A percentile compares a stretch with the other conserved stretches of the same genome.
phyloP scores from a whole-genome alignment of 768 basidiomycete species.

The Gymnopilus dilepis region DNA sequence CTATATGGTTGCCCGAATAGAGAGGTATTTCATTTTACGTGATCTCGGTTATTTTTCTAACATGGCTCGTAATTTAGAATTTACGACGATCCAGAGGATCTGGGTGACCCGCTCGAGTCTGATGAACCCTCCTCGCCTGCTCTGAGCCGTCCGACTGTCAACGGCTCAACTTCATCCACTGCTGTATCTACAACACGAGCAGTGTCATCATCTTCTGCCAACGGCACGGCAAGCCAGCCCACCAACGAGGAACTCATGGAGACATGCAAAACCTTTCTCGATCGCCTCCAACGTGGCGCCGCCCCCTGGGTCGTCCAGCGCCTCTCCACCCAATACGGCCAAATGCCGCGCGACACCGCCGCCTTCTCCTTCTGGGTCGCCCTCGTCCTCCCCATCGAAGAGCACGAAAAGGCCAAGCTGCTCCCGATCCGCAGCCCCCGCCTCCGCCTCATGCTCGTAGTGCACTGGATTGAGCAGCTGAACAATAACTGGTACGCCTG shows the following conservation, averaged over 20 bases:
- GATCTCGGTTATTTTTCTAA: constrained; percentile 18
- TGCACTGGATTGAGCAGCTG: constrained; percentile 89
- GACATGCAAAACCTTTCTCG: constrained; percentile 49
- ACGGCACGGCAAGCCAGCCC: constrained; percentile 26
- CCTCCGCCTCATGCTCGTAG: constrained; percentile 82
- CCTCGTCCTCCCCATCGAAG: constrained; percentile 88
- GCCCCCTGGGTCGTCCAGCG: constrained; percentile 95
- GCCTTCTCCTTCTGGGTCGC: constrained; percentile 92
- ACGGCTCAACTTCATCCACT: constrained; percentile 15
- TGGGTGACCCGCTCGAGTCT: constrained; percentile 33
- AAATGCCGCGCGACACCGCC: constrained; percentile 73
- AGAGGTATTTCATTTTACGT: constrained; percentile 45
- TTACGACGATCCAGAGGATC: constrained; percentile 42
- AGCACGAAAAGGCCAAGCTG: constrained; percentile 86
- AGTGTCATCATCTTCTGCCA: constrained; percentile 6
- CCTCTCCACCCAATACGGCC: constrained; percentile 77
- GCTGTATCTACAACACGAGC: too few species aligned
- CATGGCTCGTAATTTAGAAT: constrained; percentile 28
- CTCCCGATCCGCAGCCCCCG: constrained; percentile 80
- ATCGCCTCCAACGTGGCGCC: constrained; percentile 59
- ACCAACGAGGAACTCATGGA: constrained; percentile 60
- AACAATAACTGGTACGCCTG: constrained; percentile 56
- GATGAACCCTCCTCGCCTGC: constrained; percentile 13
- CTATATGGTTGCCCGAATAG: constrained; percentile 85
- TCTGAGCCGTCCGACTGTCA: constrained; percentile 14